phyloP scores from a whole-genome alignment of 495 filamentous ascomycete genomes.

The Trichoderma gamsii region DNA sequence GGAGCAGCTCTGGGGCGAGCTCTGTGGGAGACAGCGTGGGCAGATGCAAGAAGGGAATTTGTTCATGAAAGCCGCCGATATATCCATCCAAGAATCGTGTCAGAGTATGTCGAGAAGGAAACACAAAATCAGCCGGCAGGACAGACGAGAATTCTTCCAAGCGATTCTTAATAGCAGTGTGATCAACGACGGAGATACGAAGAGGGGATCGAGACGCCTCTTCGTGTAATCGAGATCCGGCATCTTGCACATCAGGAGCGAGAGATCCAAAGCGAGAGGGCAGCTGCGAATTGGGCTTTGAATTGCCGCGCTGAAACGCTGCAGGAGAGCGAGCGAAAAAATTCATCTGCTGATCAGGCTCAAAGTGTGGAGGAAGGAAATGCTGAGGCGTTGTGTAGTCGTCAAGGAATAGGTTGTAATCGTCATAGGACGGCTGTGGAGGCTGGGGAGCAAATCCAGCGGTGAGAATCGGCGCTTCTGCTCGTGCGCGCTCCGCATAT shows the following conservation, averaged over 20 bases:
- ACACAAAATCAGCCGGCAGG: conserved; percentile 60
- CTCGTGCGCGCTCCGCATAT: conserved; percentile 38
- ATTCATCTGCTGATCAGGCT: conserved; percentile 40
- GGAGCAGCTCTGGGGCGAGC: conserved; percentile 51
- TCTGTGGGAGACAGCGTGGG: conserved; percentile 53
- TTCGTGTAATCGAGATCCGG: conserved; percentile 34
- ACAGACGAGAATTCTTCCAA: conserved; percentile 61
- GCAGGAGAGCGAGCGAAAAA: conserved; percentile 40
- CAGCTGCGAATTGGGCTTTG: conserved; percentile 56
- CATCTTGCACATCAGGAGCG: conserved; percentile 55
- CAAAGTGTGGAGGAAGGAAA: conserved; percentile 42
- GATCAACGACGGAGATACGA: conserved; percentile 60
- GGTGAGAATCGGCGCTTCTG: conserved; percentile 36
- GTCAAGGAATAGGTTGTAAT: conserved; percentile 49
- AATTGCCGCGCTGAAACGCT: conserved; percentile 33
- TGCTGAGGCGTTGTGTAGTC: conserved; percentile 43
- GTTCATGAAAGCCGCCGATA: conserved; percentile 60
- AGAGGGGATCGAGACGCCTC: conserved; percentile 46
- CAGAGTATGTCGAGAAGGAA: conserved; percentile 57
- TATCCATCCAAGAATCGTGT: conserved; percentile 63
- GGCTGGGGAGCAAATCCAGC: conserved; percentile 35
- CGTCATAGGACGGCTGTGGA: conserved; percentile 34
- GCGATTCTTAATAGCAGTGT: conserved; percentile 55
- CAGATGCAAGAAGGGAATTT: conserved; percentile 63
- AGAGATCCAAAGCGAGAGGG: conserved; percentile 64